Base-by-base conservation (phyloP, 148 eudicot genomes). In the Nepenthes mirabilis region DNA sequence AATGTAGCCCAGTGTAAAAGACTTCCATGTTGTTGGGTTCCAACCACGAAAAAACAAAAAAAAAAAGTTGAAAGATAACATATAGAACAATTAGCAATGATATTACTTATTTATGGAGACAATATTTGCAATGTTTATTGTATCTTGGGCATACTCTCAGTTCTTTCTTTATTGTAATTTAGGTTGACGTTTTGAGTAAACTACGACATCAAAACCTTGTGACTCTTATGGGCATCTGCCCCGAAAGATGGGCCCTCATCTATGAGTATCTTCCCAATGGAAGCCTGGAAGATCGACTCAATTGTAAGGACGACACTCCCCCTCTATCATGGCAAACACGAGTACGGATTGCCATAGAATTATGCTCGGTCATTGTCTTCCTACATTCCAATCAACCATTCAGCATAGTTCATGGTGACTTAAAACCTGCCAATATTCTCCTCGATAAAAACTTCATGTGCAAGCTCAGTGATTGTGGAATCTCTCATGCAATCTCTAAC, bases 251-350 rank as follows among this genome's bases (percentile, higher is more conserved):
- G 48, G 65, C 80, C 49, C 80, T 88, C 23, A 68, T 91, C 45
- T 88, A 85, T 52, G 97, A 85, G 70, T 76, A 81, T 71, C 84
- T 81, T 36, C 83, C 88, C 6, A 80, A 85, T 45, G 96, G 94
- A 60, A 88, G 79, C 77, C 90, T 91, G 32, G 84, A 85, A 74
- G 93, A 87, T 55, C 77, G 95, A 35, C 75, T 91, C 52, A 65
- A 36, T 59, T 81, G 90, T 79, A 81, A 65, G 58, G 72, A 77
- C 60, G 67, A 81, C 61, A 74, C 77, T 47, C 79, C 82, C 23
- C 83, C 93, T n/a, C 79, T 91, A 32, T 70, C 96, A 50, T 88
- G 96, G 97, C 77, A 85, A 72, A 78, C 80, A 34, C 72, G 97
- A 56, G 70, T 91, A 60, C 83, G 79, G 48, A 80, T 91, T 23